phyloP scores from a whole-genome alignment of 768 basidiomycete species.

The Glaciozyma martinii region DNA sequence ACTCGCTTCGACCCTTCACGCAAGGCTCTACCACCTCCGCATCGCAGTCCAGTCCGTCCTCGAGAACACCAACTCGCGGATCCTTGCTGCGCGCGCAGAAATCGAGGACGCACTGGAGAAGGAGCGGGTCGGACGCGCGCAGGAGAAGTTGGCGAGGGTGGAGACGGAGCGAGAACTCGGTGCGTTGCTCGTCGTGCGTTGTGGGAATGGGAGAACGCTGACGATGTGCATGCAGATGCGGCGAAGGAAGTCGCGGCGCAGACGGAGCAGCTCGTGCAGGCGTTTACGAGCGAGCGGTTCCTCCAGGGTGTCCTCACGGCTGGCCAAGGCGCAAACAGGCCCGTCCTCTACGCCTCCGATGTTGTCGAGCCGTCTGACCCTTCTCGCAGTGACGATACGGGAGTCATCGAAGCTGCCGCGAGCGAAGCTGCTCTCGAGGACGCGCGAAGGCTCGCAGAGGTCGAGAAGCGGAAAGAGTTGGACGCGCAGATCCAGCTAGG shows the following conservation, averaged over 20 bases:
- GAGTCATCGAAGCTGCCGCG: no score
- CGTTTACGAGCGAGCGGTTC: conserved; percentile 5
- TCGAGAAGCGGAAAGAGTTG: no score
- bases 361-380: no score
- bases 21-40: conserved; percentile 17
- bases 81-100: neutral
- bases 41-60: conserved; percentile 6
- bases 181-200: neutral
- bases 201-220: neutral
- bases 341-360: no score
- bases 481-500: no score
- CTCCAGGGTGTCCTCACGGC: neutral
- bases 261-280: conserved; percentile 14
- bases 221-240: neutral
- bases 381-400: no score
- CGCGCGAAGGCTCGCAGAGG: no score
- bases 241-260: neutral
- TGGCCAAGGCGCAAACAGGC: no score
- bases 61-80: neutral
- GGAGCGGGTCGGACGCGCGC: neutral
- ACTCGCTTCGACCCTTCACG: conserved; percentile 6
- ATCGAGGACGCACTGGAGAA: conserved; percentile 4
- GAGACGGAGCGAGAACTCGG: neutral
- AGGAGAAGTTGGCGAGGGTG: neutral
- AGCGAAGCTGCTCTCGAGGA: no score